Evolutionary conservation across 2,329 filamentous ascomycete genomes (phyloP).

Genomic region (Colletotrichum incanum): DNA sequence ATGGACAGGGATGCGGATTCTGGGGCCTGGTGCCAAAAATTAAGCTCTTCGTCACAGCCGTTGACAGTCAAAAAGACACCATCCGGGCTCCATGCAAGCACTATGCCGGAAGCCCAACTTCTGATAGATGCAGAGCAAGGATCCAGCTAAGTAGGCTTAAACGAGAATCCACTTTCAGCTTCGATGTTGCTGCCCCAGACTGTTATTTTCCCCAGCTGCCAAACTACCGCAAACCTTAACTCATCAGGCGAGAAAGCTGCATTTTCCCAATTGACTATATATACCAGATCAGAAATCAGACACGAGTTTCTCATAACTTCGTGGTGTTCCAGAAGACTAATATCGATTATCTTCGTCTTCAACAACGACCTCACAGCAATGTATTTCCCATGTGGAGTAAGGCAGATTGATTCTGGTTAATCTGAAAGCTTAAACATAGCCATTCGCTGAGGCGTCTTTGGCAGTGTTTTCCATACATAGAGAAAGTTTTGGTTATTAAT

Average conservation of each 20-base stretch:
- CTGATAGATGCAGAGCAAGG: neutral
- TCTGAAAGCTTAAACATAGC: neutral
- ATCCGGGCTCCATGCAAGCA: neutral
- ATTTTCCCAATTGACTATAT: neutral
- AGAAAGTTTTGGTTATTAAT: neutral
- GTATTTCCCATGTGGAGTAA: neutral
- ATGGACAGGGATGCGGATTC: neutral
- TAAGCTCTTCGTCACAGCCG: neutral
- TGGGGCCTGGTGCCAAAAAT: neutral
- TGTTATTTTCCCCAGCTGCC: neutral
- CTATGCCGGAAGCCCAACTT: neutral
- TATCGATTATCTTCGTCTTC: neutral
- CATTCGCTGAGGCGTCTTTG: neutral
- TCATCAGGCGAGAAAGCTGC: neutral
- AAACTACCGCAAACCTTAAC: neutral
- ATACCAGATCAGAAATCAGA: neutral
- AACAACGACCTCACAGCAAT: neutral
- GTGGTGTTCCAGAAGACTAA: neutral
- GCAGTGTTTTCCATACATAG: neutral
- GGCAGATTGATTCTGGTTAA: neutral
- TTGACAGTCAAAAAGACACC: neutral
- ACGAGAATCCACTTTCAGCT: neutral
- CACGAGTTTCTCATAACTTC: neutral
- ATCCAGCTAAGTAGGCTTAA: neutral
- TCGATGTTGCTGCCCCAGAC: neutral